Conservation (phyloP, 768 basidiomycete genomes). For the Rhodotorula taiwanensis region DNA sequence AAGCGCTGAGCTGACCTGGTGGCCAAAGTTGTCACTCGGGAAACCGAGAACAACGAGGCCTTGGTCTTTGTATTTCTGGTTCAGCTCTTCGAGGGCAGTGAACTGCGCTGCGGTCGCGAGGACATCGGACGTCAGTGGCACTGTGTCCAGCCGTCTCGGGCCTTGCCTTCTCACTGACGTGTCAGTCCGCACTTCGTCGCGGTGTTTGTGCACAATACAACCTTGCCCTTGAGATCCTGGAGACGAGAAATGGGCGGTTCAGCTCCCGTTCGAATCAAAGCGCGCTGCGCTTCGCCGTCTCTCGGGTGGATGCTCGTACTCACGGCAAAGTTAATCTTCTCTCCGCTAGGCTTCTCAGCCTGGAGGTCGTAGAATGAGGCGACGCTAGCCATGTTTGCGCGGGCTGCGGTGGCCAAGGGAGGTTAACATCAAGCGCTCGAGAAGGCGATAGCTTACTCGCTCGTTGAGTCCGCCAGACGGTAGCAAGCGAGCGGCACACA, state of each 20-base stretch:
- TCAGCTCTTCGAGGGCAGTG: conserved; percentile 62
- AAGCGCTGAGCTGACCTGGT: conserved; percentile 54
- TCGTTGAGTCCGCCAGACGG: too few relatives aligned
- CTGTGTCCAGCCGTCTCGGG: too few relatives aligned
- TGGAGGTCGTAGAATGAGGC: conserved; percentile 31
- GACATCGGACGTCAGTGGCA: neutral
- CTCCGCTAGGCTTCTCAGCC: conserved; percentile 28
- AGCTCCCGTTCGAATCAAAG: too few relatives aligned
- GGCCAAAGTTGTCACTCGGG: conserved; percentile 88
- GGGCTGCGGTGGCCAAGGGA: too few relatives aligned
- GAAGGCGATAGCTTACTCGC: too few relatives aligned
- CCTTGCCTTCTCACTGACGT: too few relatives aligned
- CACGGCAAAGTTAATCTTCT: conserved; percentile 14
- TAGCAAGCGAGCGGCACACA: too few relatives aligned
- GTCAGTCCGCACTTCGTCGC: conserved; percentile 39
- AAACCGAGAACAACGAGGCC: conserved; percentile 78
- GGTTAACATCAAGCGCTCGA: too few relatives aligned
- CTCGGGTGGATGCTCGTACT: too few relatives aligned
- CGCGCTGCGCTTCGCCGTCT: too few relatives aligned
- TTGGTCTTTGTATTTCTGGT: conserved; percentile 72
- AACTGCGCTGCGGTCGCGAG: conserved; percentile 30
- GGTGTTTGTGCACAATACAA: conserved; percentile 46
- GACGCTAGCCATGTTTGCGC: conserved; percentile 17
- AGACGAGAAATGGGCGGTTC: too few relatives aligned
- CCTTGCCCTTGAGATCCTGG: conserved; percentile 44